Evolutionary conservation across 345 rosid species (phyloP), one percentile per base, ranked within the genome.

Genomic region (Mercurialis annua): DNA sequence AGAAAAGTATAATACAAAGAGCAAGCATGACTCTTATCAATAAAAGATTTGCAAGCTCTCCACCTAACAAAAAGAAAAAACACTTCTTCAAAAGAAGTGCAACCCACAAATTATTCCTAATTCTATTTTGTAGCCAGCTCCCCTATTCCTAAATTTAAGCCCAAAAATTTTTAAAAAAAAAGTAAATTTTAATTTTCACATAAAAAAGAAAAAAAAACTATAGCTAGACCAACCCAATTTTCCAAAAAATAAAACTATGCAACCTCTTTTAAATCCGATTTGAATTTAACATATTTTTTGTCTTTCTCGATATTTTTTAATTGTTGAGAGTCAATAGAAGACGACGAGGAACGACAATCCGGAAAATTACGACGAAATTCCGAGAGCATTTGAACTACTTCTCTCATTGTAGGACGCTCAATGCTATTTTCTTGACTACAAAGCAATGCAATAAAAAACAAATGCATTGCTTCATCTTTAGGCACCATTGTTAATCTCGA

Each of bases 341-440:
- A 72, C 2, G 70, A 52, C 26, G 59, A 57, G 4, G 7, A 47
- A 9, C 34, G 59, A 10, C 20, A 21, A 40, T 65, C 58, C 0
- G 34, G 43, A 0, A 43, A 69, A 24, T 53, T 34, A 2, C 30
- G 79, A 17, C 30, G 60, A 38, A 56, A 75, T 27, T 51, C 85
- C 0, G 90, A 84, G 46, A 92, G 85, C 90, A 93, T 93, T 71
- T 90, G 96, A 62, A 90, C 94, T 27, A 93, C 95, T 67, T 92
- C 98, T 68, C 91, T 85, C 98, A 92, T 90, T 16, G 90, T 92
- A 7, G 98, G 98, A 58, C 98, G 85, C 77, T 93, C 96, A 36
- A 93, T 89, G 66, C 94, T 88, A 56, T 88, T 89, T 74, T 93
- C 98, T 73, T 90, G 90, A 62, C 85, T 83, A 73, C 97, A 93